phyloP scores from a whole-genome alignment of 2,329 filamentous ascomycete genomes.

The Calonectria pteridis region DNA sequence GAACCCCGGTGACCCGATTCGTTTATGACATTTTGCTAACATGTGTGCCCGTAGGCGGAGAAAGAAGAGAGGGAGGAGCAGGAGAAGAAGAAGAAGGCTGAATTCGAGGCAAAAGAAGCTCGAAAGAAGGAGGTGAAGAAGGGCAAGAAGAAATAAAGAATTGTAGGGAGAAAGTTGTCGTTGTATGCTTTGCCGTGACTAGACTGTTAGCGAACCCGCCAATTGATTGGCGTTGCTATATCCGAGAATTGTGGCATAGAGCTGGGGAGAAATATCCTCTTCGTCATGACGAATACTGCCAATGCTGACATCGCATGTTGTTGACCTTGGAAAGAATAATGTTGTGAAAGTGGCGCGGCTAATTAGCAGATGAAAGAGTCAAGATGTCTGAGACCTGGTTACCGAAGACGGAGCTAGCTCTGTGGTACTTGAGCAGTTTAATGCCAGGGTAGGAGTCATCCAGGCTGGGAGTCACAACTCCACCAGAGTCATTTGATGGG shows the following conservation, averaged over 20 bases:
- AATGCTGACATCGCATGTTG: neutral
- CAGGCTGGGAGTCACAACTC: neutral
- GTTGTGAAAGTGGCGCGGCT: neutral
- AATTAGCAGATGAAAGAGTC: neutral
- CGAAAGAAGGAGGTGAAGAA: constrained; percentile 67
- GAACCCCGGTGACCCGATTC: neutral
- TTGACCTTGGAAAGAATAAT: neutral
- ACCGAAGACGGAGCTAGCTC: neutral
- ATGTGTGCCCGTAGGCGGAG: constrained; percentile 60
- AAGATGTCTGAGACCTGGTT: neutral
- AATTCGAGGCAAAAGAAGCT: constrained; percentile 68
- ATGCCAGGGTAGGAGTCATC: neutral
- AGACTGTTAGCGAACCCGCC: constrained; percentile 11
- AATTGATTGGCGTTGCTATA: neutral
- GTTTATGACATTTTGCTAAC: constrained; percentile 40
- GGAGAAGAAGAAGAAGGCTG: constrained; percentile 61
- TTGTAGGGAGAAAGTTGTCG: neutral
- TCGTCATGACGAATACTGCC: constrained; percentile 12
- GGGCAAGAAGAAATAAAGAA: constrained; percentile 60
- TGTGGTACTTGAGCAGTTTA: neutral
- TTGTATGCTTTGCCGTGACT: constrained; percentile 6
- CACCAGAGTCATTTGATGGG: neutral
- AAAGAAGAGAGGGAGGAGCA: constrained; percentile 68
- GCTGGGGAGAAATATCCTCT: neutral
- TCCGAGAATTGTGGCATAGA: constrained; percentile 8